Percentiles rank a stretch among this genome's conserved stretches.
Evolutionary conservation across 2,329 filamentous ascomycete species (phyloP).

Genomic region (Neobulgaria alba): DNA sequence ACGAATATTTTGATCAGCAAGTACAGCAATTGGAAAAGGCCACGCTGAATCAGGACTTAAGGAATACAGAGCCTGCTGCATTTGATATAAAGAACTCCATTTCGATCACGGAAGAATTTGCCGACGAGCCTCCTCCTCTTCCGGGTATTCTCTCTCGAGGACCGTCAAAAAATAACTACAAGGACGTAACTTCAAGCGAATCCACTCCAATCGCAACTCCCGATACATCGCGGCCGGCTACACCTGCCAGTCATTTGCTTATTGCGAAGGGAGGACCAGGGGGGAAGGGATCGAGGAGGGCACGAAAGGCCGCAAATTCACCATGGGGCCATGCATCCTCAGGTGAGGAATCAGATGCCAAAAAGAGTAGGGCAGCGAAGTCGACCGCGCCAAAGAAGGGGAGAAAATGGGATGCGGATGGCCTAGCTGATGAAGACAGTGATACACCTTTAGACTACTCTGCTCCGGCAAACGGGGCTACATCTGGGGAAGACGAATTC

Average conservation of each 20-base stretch:
- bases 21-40: constrained; percentile 68
- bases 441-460: constrained; percentile 84
- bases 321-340: constrained; percentile 61
- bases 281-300: constrained; percentile 70
- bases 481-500: constrained; percentile 43
- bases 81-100: constrained; percentile 18
- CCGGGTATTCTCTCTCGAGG: constrained; percentile 26
- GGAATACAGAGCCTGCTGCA: constrained; percentile 20
- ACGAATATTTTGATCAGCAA: constrained; percentile 91
- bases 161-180: constrained; percentile 23
- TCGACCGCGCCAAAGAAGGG: constrained; percentile 66
- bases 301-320: constrained; percentile 59
- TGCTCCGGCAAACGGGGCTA: constrained; percentile 42
- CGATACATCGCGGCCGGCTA: constrained; percentile 69
- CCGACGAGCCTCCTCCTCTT: constrained; percentile 43
- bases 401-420: constrained; percentile 87
- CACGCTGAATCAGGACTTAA: constrained; percentile 29
- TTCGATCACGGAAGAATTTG: constrained; percentile 11
- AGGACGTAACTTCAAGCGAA: constrained; percentile 36
- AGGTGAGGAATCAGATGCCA: constrained; percentile 65
- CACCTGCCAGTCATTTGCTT: constrained; percentile 61
- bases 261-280: constrained; percentile 67
- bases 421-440: constrained; percentile 72
- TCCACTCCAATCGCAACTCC: constrained; percentile 63
- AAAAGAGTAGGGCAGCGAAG: constrained; percentile 46